phyloP scores from a whole-genome alignment of 768 basidiomycete species.

The Tulasnella sp. region DNA sequence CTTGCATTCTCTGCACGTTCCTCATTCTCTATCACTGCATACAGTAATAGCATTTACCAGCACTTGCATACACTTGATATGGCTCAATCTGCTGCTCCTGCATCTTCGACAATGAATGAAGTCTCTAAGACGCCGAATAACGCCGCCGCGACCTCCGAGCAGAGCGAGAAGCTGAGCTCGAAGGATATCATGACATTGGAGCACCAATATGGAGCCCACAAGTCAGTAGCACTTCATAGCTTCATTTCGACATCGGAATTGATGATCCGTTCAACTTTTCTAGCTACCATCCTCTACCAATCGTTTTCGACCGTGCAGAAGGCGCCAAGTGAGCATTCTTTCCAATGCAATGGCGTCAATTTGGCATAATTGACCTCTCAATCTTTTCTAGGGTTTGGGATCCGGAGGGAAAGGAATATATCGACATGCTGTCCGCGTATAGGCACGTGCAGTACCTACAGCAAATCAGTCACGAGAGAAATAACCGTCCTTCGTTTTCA shows the following conservation, averaged over 20 bases:
- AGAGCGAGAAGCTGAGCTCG: conserved; percentile 30
- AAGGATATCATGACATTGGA: conserved; percentile 71
- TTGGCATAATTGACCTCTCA: conserved; percentile 9
- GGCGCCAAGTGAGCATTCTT: conserved; percentile 73
- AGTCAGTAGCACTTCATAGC: conserved; percentile 52
- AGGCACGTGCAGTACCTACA: conserved; percentile 55
- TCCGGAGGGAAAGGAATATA: conserved; percentile 90
- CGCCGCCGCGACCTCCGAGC: not conserved
- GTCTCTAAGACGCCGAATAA: not conserved
- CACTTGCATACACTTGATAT: not conserved
- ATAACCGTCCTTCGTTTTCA: conserved; percentile 34
- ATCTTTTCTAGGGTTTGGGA: conserved; percentile 68
- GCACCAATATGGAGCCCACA: conserved; percentile 79
- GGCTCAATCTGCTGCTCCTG: not conserved
- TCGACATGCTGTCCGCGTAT: conserved; percentile 97
- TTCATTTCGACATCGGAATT: conserved; percentile 34
- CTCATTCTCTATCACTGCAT: conserved; percentile 1
- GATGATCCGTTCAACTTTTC: conserved; percentile 40
- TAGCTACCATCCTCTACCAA: conserved; percentile 93
- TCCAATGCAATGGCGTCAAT: conserved; percentile 27
- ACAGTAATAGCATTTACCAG: not conserved
- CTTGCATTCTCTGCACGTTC: not conserved
- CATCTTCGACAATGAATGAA: not conserved
- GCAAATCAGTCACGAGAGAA: not conserved
- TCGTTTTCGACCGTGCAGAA: conserved; percentile 85